phyloP scores from a whole-genome alignment of 768 basidiomycete genomes.

The Amanita pallidorosea region DNA sequence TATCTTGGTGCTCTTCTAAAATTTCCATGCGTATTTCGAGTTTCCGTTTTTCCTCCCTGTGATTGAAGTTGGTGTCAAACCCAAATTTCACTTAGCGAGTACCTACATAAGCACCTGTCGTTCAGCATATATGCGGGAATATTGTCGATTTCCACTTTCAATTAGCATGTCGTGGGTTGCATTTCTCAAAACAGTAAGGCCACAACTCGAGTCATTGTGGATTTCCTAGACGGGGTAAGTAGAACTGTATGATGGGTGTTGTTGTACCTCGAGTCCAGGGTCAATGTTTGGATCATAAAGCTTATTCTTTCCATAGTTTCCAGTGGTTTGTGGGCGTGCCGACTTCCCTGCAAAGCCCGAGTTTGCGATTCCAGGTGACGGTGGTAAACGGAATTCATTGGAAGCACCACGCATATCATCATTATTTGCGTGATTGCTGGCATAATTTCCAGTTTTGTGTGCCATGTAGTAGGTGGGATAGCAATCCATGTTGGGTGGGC shows the following conservation, averaged over 20 bases:
- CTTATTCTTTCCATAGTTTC: background rate
- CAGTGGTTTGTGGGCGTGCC: background rate
- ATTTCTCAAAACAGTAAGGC: background rate
- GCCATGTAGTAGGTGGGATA: background rate
- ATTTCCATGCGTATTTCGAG: too few relatives aligned
- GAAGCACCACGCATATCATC: background rate
- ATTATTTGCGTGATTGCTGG: background rate
- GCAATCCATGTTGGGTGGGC: background rate
- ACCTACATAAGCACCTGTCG: too few relatives aligned
- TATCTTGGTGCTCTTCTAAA: too few relatives aligned
- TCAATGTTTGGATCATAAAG: background rate
- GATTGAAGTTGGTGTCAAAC: too few relatives aligned
- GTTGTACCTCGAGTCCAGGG: background rate
- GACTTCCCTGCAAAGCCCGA: background rate
- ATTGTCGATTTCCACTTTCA: too few relatives aligned
- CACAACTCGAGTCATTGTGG: background rate
- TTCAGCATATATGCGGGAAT: too few relatives aligned
- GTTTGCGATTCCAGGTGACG: background rate
- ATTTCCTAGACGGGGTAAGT: background rate
- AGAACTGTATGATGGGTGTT: background rate
- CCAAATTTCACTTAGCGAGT: too few relatives aligned
- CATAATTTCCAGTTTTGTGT: background rate
- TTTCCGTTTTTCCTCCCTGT: too few relatives aligned
- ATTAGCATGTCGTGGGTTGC: too few relatives aligned
- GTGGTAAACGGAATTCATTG: conserved; percentile 1